Conservation (phyloP, 495 filamentous ascomycete genomes). For the Aspergillus diversus region DNA sequence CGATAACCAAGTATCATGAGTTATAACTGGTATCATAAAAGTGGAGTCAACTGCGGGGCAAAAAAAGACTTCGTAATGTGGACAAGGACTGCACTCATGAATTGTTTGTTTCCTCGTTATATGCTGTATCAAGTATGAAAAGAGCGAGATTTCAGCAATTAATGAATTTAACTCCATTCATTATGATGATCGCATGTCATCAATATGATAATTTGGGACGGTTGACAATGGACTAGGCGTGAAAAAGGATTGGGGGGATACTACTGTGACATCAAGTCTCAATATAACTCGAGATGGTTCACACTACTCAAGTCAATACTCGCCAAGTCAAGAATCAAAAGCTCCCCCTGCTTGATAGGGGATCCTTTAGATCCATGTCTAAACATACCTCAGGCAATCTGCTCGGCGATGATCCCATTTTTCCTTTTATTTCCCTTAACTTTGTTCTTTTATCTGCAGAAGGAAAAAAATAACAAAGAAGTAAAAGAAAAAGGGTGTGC, state of each 20-base stretch:
- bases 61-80: not conserved
- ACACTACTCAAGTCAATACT: too few species aligned
- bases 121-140: not conserved
- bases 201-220: conserved; percentile 4
- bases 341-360: not conserved
- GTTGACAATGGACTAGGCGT: not conserved
- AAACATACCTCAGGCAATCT: not conserved
- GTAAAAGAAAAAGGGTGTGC: not conserved
- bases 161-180: not conserved
- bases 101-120: not conserved
- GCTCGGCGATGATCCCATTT: not conserved
- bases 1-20: not conserved
- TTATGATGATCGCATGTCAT: conserved; percentile 13
- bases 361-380: not conserved
- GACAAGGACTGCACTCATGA: not conserved
- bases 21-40: not conserved
- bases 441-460: not conserved
- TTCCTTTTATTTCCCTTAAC: not conserved
- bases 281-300: too few species aligned
- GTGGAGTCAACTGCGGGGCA: conserved; percentile 3
- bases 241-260: not conserved
- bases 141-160: not conserved
- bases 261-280: not conserved
- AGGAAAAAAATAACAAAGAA: too few species aligned
- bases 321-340: too few species aligned